These are phyloP conservation scores for Pseudogymnoascus sp. DNA, from an alignment of 2,329 filamentous ascomycete species.

Conservation along the genomic window DNA sequence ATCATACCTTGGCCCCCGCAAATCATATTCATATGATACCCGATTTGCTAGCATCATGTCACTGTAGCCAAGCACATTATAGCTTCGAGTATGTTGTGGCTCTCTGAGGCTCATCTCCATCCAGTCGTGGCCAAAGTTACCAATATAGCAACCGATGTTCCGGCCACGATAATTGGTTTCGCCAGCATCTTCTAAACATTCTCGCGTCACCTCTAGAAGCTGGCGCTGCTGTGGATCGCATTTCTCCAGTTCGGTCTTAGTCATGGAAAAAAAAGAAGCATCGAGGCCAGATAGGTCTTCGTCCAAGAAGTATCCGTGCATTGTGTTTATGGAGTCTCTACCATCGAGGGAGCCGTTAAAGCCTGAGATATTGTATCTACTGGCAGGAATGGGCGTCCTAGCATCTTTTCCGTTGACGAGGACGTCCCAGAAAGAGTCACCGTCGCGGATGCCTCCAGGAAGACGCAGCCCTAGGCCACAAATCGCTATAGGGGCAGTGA, in stretches of 20 bases:
- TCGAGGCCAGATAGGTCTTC: slow-evolving; percentile 17
- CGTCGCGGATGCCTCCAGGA: slow-evolving; percentile 28
- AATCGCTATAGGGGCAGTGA: too few relatives aligned
- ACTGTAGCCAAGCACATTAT: too few relatives aligned
- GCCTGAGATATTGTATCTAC: slow-evolving; percentile 18
- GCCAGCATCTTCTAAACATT: slow-evolving; percentile 24
- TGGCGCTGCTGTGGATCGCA: slow-evolving; percentile 28
- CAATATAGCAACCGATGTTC: background rate
- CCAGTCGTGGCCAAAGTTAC: background rate
- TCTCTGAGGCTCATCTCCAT: too few relatives aligned
- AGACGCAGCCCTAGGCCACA: slow-evolving; percentile 17
- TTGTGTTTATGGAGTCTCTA: background rate
- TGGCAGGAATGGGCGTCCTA: slow-evolving; percentile 17
- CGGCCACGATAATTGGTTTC: background rate
- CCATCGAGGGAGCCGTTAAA: slow-evolving; percentile 12
- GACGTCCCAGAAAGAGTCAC: slow-evolving; percentile 31
- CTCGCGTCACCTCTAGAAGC: slow-evolving; percentile 23
- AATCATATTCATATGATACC: background rate
- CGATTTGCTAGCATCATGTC: slow-evolving; percentile 13
- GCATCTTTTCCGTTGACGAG: background rate
- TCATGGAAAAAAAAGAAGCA: slow-evolving; percentile 18
- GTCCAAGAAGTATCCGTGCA: slow-evolving; percentile 16
- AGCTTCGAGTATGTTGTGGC: too few relatives aligned
- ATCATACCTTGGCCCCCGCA: background rate
- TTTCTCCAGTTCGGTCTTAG: slow-evolving; percentile 16